Percentiles rank a stretch among this genome's conserved stretches.
phyloP scores from a whole-genome alignment of 352 stramenopile species.

The Plasmopara viticola region DNA sequence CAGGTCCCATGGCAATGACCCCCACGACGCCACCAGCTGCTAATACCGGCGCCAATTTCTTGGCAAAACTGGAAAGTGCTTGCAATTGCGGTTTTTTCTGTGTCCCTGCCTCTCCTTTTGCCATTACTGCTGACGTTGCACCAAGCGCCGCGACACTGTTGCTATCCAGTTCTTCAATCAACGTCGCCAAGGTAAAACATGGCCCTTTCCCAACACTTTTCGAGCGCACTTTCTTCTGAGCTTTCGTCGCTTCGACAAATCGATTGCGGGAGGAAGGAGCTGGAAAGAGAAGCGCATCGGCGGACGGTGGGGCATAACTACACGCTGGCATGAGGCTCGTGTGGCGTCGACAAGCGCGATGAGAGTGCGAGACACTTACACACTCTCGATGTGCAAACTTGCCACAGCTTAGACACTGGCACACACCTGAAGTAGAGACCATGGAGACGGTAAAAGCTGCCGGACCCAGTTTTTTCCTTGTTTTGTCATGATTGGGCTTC shows the following conservation, averaged over 20 bases:
- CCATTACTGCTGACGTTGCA: background rate
- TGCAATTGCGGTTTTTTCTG: conserved; percentile 16
- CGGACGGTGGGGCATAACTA: conserved; percentile 12
- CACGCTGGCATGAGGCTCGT: conserved; percentile 30
- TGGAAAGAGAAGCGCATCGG: conserved; percentile 17
- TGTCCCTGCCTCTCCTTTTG: background rate
- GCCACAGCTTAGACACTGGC: conserved; percentile 51
- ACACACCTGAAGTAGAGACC: conserved; percentile 19
- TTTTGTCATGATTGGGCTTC: conserved; percentile 5
- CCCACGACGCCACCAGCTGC: conserved; percentile 53
- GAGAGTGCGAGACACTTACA: conserved; percentile 37
- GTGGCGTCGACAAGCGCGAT: conserved; percentile 41
- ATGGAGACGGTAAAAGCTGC: background rate
- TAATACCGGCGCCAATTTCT: conserved; percentile 41
- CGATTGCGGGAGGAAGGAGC: background rate
- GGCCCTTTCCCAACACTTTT: conserved; percentile 2
- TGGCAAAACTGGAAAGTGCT: conserved; percentile 26
- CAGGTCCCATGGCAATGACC: conserved; percentile 43
- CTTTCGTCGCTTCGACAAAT: background rate
- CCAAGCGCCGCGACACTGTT: conserved; percentile 10
- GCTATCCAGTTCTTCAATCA: conserved; percentile 33
- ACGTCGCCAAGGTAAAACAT: conserved; percentile 29
- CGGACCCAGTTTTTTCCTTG: conserved; percentile 3
- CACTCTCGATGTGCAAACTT: conserved; percentile 52
- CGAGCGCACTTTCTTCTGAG: conserved; percentile 3